Conservation (phyloP, 805 yeast genomes). For the Millerozyma acaciae region DNA sequence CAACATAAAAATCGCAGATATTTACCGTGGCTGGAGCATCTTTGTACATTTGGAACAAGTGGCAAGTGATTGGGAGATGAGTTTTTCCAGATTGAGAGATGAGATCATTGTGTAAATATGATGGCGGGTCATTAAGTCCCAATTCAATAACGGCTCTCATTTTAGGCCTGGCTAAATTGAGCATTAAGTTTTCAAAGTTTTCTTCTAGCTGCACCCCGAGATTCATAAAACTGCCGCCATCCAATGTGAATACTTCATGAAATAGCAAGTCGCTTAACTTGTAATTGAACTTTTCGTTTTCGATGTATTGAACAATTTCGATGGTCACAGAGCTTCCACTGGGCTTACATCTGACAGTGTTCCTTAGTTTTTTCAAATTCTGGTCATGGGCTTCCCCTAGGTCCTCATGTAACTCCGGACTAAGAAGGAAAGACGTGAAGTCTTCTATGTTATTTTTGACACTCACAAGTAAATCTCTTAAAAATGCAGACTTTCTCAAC, state of each 20-base stretch:
- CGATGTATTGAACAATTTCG: not conserved
- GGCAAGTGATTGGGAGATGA: constrained; percentile 47
- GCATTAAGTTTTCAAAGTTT: constrained; percentile 36
- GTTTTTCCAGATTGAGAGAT: constrained; percentile 6
- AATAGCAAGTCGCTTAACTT: constrained; percentile 23
- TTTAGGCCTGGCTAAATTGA: constrained; percentile 34
- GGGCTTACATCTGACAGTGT: not conserved
- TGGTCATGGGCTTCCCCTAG: constrained; percentile 13
- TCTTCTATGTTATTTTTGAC: constrained; percentile 2
- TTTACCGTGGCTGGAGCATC: constrained; percentile 74
- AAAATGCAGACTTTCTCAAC: constrained; percentile 21
- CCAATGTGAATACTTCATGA: constrained; percentile 30
- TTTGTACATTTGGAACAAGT: constrained; percentile 64
- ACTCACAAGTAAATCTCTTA: constrained; percentile 18
- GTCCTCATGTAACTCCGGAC: constrained; percentile 3
- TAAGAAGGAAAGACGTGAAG: not conserved
- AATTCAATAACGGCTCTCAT: constrained; percentile 27
- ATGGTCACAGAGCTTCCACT: not conserved
- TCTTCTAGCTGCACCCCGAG: constrained; percentile 25
- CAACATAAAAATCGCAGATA: constrained; percentile 60
- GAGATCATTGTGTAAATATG: constrained; percentile 16
- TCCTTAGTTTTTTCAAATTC: not conserved
- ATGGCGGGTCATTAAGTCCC: constrained; percentile 28
- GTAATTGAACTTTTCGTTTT: not conserved
- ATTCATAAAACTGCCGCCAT: constrained; percentile 16